Base-by-base conservation (phyloP, 345 rosid species). In the Rhodamnia rubescens region DNA sequence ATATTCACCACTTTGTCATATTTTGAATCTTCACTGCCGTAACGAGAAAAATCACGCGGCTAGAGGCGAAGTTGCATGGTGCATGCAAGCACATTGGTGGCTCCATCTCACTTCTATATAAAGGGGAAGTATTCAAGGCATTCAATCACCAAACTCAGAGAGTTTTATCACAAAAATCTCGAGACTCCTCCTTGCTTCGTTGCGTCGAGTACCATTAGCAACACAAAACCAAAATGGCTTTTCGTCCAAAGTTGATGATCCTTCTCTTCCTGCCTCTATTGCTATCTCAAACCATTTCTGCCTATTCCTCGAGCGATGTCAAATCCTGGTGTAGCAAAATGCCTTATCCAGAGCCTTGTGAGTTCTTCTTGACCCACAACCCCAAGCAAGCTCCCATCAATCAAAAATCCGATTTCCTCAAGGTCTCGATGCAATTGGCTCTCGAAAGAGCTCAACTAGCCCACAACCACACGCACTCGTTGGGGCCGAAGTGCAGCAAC, bases 401-500 rank as follows among this genome's bases (percentile, higher is more conserved):
- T 36, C 36, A 81, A 5, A 89, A 88, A 80, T 86, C 93, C 50
- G 87, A 90, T 26, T 91, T 91, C 74, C 82, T 86, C 78, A 87
- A 57, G 74, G 53, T 90, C 21, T 86, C 92, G 5, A 82, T 81
- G 54, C 80, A 87, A 32, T 83, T 88, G 13, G 93, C 91, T 10
- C 84, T 95, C 27, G 92, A 93, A 83, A 90, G 94, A 21, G 94
- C 98, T 69, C 64, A 82, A 47, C 82, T 55, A 10, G 96, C 96
- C 69, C 92, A 90, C 36, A 50, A 32, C 50, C 92, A 90, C 86
- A 90, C 91, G 87, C 91, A 87, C 47, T 85, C 90, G 44, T 87
- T 95, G 18, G 95, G 95, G 4, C 84, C 91, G 0, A 92, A 93
- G 86, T 94, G 98, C 89, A 87, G 93, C 13, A 93, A 88, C 85